phyloP scores from a whole-genome alignment of 163 green algal species.

The Trebouxiophyceae sp. region DNA sequence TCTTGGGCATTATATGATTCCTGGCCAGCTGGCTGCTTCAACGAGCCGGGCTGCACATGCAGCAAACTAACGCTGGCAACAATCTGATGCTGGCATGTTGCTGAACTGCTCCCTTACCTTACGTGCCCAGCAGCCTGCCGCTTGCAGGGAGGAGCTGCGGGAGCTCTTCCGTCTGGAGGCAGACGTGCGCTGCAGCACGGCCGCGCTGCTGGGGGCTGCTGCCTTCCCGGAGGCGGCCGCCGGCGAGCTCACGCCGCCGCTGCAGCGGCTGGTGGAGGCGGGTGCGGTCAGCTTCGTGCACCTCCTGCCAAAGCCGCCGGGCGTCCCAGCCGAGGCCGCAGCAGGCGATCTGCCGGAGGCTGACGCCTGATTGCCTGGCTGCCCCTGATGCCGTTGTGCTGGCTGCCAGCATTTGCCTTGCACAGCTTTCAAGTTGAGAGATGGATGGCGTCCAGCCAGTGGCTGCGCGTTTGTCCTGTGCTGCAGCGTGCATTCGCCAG shows the following conservation, averaged over 20 bases:
- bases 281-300: neutral
- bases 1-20: no score
- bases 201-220: conserved; percentile 15
- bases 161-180: conserved; percentile 44
- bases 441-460: no score
- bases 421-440: no score
- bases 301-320: no score
- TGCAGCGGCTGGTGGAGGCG: neutral
- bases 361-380: no score
- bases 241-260: no score
- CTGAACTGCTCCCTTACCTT: no score
- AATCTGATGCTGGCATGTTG: conserved; percentile 1
- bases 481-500: no score
- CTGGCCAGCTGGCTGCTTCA: neutral
- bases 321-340: neutral
- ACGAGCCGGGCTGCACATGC: neutral
- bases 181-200: conserved; percentile 28
- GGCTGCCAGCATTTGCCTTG: no score
- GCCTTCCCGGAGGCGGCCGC: neutral
- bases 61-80: neutral
- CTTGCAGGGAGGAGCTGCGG: conserved; percentile 39
- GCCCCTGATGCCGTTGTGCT: no score
- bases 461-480: no score
- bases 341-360: neutral
- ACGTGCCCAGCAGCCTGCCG: neutral